Conservation (phyloP, 73 alveolate species). For the Diophrys sp. region DNA sequence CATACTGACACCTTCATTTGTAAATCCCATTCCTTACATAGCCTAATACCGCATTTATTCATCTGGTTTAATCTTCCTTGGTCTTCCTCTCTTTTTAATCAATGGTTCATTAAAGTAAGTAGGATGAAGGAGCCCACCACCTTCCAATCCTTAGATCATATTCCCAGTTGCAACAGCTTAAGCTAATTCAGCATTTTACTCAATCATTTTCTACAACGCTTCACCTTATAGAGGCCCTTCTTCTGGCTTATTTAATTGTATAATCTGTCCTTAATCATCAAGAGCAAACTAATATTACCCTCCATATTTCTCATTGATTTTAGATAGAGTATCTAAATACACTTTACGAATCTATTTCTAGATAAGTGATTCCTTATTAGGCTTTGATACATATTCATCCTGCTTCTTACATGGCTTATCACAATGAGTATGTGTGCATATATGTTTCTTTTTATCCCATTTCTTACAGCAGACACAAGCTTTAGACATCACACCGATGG, state of each 20-base stretch:
- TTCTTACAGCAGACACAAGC: conserved; percentile 60
- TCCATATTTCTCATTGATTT: conserved; percentile 1
- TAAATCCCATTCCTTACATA: neutral
- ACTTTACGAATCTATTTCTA: conserved; percentile 23
- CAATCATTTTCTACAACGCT: neutral
- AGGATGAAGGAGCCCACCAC: neutral
- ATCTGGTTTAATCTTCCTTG: conserved; percentile 32
- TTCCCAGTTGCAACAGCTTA: conserved; percentile 3
- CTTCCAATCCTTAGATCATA: neutral
- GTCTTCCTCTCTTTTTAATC: conserved; percentile 51
- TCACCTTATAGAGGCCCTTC: conserved; percentile 1
- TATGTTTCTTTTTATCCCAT: conserved; percentile 61
- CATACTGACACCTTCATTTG: neutral
- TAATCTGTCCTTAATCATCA: neutral
- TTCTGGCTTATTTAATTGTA: neutral
- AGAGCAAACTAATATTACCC: neutral
- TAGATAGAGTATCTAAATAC: neutral
- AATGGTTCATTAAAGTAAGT: conserved; percentile 3
- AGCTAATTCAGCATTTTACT: neutral
- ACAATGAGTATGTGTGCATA: conserved; percentile 52
- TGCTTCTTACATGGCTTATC: conserved; percentile 51
- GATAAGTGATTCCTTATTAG: conserved; percentile 17
- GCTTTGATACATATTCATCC: conserved; percentile 30
- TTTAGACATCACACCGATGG: conserved; percentile 61
- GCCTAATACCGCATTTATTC: conserved; percentile 5